Conservation (phyloP, 169 alveolate species). For the Eimeria falciformis region DNA sequence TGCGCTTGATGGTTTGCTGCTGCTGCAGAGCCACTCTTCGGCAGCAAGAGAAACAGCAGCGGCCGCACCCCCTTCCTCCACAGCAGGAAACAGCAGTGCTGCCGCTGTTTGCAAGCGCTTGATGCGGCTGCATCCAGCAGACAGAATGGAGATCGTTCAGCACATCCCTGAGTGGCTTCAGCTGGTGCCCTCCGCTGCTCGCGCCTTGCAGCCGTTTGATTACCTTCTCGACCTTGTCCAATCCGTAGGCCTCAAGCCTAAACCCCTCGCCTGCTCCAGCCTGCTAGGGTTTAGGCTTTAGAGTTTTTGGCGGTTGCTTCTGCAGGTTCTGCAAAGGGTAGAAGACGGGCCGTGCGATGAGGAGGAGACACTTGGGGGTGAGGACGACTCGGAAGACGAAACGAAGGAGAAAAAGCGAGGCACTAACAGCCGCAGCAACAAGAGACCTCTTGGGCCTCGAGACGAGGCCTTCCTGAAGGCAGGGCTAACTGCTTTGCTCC, state of each 20-base stretch:
- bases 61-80: background rate
- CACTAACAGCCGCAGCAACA: background rate
- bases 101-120: conserved; percentile 45
- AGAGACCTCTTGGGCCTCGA: background rate
- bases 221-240: conserved; percentile 42
- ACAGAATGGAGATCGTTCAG: conserved; percentile 9
- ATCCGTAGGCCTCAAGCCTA: conserved; percentile 1
- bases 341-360: conserved; percentile 38
- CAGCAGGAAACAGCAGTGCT: background rate
- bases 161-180: conserved; percentile 66
- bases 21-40: background rate
- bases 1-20: conserved; percentile 48
- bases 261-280: background rate
- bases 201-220: conserved; percentile 68
- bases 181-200: conserved; percentile 14
- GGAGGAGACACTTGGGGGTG: background rate
- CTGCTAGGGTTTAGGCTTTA: background rate
- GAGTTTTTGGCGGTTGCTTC: background rate
- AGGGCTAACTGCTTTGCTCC: conserved; percentile 32
- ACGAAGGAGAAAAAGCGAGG: background rate
- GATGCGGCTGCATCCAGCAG: conserved; percentile 32
- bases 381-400: background rate
- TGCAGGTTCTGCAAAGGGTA: conserved; percentile 58
- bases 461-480: conserved; percentile 51
- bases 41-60: conserved; percentile 10